phyloP scores from a whole-genome alignment of 2,329 filamentous ascomycete genomes.

The Penicillium sclerotigenum region DNA sequence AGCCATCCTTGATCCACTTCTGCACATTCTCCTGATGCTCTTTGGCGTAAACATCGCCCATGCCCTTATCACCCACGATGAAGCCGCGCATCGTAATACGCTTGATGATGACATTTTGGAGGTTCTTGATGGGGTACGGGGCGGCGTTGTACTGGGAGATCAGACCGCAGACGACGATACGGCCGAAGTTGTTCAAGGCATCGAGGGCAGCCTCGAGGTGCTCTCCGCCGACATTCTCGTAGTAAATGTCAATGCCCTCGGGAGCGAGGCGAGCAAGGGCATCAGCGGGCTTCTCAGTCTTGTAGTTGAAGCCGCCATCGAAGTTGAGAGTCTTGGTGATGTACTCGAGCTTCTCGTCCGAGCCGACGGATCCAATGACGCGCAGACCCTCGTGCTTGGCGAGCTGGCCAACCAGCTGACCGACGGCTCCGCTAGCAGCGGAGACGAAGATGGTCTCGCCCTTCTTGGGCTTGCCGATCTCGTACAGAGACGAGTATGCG shows the following conservation, averaged over 20 bases:
- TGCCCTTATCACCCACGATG: slow-evolving; percentile 63
- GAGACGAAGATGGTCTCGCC: slow-evolving; percentile 80
- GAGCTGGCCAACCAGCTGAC: slow-evolving; percentile 77
- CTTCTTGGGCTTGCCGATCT: slow-evolving; percentile 70
- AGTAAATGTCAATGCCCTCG: slow-evolving; percentile 78
- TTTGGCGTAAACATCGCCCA: slow-evolving; percentile 63
- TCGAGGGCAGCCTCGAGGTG: slow-evolving; percentile 66
- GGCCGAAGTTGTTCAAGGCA: slow-evolving; percentile 62
- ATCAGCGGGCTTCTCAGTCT: slow-evolving; percentile 68
- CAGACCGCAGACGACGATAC: slow-evolving; percentile 65
- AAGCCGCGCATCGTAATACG: slow-evolving; percentile 69
- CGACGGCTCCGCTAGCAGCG: slow-evolving; percentile 76
- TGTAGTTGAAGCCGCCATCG: slow-evolving; percentile 81
- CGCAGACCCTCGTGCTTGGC: slow-evolving; percentile 76
- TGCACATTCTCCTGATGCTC: slow-evolving; percentile 74
- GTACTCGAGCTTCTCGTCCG: slow-evolving; percentile 75
- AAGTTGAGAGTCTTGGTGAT: slow-evolving; percentile 68
- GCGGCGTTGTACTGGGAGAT: slow-evolving; percentile 77
- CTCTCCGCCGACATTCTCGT: slow-evolving; percentile 75
- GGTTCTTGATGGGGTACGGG: slow-evolving; percentile 64
- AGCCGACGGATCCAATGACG: slow-evolving; percentile 77
- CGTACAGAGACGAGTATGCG: slow-evolving; percentile 70
- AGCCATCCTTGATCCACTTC: slow-evolving; percentile 73
- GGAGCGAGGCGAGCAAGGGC: slow-evolving; percentile 70
- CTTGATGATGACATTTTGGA: slow-evolving; percentile 64